phyloP scores from a whole-genome alignment of 305 asterid species.

The Rubia balearica region DNA sequence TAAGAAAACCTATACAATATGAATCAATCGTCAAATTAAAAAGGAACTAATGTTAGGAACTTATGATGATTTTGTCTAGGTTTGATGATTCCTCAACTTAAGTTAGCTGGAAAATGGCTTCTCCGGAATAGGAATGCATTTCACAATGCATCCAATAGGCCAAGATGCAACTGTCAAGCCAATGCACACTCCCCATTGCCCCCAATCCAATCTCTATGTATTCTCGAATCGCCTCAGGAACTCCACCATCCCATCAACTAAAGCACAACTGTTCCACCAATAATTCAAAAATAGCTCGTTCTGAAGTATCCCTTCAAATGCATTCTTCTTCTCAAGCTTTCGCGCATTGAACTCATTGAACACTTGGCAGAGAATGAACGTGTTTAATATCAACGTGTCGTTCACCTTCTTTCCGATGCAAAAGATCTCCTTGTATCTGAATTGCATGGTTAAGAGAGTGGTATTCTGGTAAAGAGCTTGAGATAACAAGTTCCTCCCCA shows the following conservation, averaged over 20 bases:
- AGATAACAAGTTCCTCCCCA: constrained; percentile 57
- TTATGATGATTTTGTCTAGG: too few relatives aligned
- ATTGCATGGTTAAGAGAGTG: constrained; percentile 37
- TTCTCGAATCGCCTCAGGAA: constrained; percentile 52
- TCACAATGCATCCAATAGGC: constrained; percentile 54
- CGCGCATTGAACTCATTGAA: constrained; percentile 62
- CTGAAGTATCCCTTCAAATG: constrained; percentile 44
- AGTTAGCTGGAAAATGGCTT: constrained; percentile 31
- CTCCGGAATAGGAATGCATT: constrained; percentile 44
- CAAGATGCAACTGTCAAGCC: constrained; percentile 51
- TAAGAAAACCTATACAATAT: too few relatives aligned
- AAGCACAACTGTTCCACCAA: constrained; percentile 38
- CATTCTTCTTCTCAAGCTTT: constrained; percentile 53
- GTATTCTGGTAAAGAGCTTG: constrained; percentile 52
- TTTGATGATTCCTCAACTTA: constrained; percentile 2
- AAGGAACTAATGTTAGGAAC: too few relatives aligned
- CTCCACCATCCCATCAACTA: constrained; percentile 66
- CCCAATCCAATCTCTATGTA: constrained; percentile 56
- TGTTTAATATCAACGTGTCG: constrained; percentile 50
- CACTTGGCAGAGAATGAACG: constrained; percentile 64
- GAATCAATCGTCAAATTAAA: too few relatives aligned
- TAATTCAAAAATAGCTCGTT: constrained; percentile 47
- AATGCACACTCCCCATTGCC: constrained; percentile 54
- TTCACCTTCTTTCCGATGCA: constrained; percentile 31
- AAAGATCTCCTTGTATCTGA: constrained; percentile 39